Base-by-base conservation (phyloP, 805 yeast species). In the Ogataea corticis region DNA sequence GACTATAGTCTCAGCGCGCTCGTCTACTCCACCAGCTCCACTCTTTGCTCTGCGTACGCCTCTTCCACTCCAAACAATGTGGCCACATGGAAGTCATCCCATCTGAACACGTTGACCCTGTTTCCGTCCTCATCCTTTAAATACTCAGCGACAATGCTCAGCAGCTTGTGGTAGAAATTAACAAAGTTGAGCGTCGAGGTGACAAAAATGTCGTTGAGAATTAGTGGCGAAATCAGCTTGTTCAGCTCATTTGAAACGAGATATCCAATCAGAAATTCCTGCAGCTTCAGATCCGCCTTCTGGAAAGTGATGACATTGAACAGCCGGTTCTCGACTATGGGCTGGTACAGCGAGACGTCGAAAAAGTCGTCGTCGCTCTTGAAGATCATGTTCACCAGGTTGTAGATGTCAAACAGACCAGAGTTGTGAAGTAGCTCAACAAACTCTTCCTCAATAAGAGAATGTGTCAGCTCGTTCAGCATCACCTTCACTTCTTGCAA, bases 41-140 rank as follows among this genome's bases (percentile, higher is more conserved):
- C 25, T 9, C 25, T 21, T 9, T 54, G 58, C 29, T 54, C 56
- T 23, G 42, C 34, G 37, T 62, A 69, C 1, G 56, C 54, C 14
- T 72, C 72, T 36, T 77, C 85, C n/a, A 84, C 75, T 19, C 92
- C 94, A n/a, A 86, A 61, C 41, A 87, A 67, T 0, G 88, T 83
- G 3, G 87, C 80, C 18, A 85, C 79, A 40, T 85, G 88, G 6
- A 61, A 45, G 27, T 73, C 78, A 17, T 75, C 68, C 86, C 87
- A 83, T 35, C 70, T 68, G 47, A 82, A 69, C 6, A 68, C 68
- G 7, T 49, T 56, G 10, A 58, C 43, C 16, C 51, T 38, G 17
- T 57, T 47, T 3, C 53, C 64, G 14, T 56, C 53, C 1, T 46
- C 50, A 18, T 62, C 68, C 15, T 49, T 55, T 46, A 78, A 61